Base-by-base conservation (phyloP, 2,329 filamentous ascomycete genomes). In the Monilinia fructicola region DNA sequence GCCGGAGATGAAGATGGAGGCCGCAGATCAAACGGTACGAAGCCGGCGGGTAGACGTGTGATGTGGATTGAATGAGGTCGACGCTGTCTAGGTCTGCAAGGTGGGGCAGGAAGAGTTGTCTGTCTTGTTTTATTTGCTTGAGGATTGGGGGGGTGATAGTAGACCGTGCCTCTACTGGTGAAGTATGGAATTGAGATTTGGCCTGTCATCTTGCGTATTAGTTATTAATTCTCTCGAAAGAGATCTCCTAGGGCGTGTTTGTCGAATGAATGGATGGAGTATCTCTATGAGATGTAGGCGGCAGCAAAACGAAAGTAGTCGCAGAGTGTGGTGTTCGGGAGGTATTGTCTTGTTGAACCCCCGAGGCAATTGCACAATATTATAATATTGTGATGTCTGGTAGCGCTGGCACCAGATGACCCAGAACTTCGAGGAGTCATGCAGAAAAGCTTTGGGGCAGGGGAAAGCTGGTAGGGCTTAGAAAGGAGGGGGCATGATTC, bases 61-160 rank as follows among this genome's bases (percentile, higher is more conserved):
- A 86, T 85, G 74, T 84, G 82, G 68, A 86, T 85, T 53, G 83
- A 84, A 71, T 85, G 83, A 54, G 83, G 83, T 73, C 83, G 79
- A 70, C 82, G 80, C 67, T 77, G 80, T 71, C 83, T 81, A 66
- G 79, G 80, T 72, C 81, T 80, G 73, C 83, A 85, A 70, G 80
- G 78, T 66, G 77, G 79, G 58, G 71, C 76, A 67, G 75, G 80
- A 70, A 78, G 71, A n/a, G 68, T 68, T 35, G 68, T 52, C 38
- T 66, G 54, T 44, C 69, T 68, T 46, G 66, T 42, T 14, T 69
- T 66, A 26, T 69, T 68, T 26, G 68, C 58, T 40, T 58, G 55
- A 28, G 64, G 60, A 55, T 67, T 67, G 28, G 66, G 46, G 28
- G 73, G 74, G 40, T 70, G 71, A 54, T 76, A 76, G 61, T 66